Conservation (phyloP, 306 rosid species). For the Boehmeria nivea region DNA sequence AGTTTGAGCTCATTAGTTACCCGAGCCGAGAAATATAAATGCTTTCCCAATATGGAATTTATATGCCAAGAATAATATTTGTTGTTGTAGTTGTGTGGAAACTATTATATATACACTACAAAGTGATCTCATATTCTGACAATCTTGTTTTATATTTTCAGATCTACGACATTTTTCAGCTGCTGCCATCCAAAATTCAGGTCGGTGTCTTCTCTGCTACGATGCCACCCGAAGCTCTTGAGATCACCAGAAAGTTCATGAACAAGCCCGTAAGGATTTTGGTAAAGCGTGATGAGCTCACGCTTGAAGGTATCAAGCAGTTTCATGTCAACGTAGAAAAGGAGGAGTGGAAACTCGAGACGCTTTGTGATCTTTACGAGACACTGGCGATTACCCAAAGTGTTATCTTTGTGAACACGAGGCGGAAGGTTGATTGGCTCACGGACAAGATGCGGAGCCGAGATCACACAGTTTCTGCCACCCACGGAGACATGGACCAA, state of each 20-base stretch:
- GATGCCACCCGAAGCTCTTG: slow-evolving; percentile 88
- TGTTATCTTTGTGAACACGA: slow-evolving; percentile 73
- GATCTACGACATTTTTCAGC: slow-evolving; percentile 82
- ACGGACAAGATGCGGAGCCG: slow-evolving; percentile 83
- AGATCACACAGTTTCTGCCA: slow-evolving; percentile 66
- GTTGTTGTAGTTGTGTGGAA: too few species aligned
- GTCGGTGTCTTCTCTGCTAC: slow-evolving; percentile 89
- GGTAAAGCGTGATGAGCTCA: slow-evolving; percentile 84
- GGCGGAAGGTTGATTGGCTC: slow-evolving; percentile 89
- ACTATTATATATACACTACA: too few species aligned
- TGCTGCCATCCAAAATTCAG: slow-evolving; percentile 62
- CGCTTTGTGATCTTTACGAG: slow-evolving; percentile 75
- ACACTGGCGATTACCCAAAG: slow-evolving; percentile 77
- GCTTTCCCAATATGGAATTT: too few species aligned
- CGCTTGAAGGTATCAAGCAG: slow-evolving; percentile 79
- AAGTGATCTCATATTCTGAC: too few species aligned
- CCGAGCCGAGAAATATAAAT: too few species aligned
- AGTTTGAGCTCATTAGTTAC: too few species aligned
- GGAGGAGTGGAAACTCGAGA: slow-evolving; percentile 81
- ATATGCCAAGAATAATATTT: too few species aligned
- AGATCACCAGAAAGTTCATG: slow-evolving; percentile 80
- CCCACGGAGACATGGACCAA: slow-evolving; percentile 80
- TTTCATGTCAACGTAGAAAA: slow-evolving; percentile 64
- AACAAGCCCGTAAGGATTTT: slow-evolving; percentile 83
- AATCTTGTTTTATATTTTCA: slow-evolving; percentile 8